Evolutionary conservation across 257 asterid genomes (phyloP), one percentile per base, ranked within the genome.

Genomic region (Misopates orontium): DNA sequence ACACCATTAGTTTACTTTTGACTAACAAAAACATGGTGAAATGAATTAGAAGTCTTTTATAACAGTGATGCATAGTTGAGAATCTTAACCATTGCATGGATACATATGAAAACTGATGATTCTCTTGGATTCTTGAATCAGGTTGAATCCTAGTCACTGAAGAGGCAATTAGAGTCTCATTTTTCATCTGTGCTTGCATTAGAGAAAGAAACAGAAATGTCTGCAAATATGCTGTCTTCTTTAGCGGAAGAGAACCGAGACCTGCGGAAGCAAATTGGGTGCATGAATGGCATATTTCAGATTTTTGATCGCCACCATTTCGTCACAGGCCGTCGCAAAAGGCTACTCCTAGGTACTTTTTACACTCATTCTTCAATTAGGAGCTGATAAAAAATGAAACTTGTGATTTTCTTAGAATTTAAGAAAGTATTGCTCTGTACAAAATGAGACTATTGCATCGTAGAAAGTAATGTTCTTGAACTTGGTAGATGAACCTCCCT

Each of bases 221-320:
- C 92, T 58, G 82, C 84, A 18, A 85, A 78, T 71, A 79, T 71
- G 53, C 54, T 76, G 66, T 56, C 87, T 49, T 76, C 88, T 40
- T 36, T 77, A 41, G 67, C 70, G 57, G 83, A 89, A 12, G 96
- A 87, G 49, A 75, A 69, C 45, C 51, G 66, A 56, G 88, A 87
- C 72, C 74, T 87, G 73, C 77, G 75, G 62, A 93, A 90, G 85
- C 91, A 93, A 79, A 74, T 86, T 62, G 99, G 97, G 42, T 93
- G 99, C 84, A 93, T 93, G 99, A 87, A 88, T 66, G 96, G 95
- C 52, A 74, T 93, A 71, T 93, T 93, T 67, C 95, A 86, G 78
- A 74, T 88, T 64, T 86, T 91, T 25, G 96, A 88, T 72, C 86
- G 91, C 39, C 93, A 85, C 60, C 90, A 87, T 75, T 83, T 87